Evolutionary conservation across 352 stramenopile species (phyloP).

Genomic region (Pythium dissotocum): DNA sequence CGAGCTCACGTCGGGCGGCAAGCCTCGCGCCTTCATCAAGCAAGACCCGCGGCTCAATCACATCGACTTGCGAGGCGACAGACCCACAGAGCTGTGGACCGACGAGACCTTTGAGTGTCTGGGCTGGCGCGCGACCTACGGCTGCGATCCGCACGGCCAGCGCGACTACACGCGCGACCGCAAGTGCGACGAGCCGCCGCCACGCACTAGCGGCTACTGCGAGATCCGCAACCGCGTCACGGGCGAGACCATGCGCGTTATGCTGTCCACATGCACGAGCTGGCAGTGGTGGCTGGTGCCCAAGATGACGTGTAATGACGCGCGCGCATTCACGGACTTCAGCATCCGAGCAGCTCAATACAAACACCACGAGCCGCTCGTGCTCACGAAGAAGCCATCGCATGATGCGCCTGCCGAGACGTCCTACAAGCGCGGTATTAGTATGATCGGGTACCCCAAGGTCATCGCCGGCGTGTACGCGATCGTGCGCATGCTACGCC

Average conservation of each 20-base stretch:
- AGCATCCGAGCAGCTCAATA: constrained; percentile 52
- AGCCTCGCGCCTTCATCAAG: constrained; percentile 38
- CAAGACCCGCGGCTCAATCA: constrained; percentile 44
- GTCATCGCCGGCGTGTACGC: constrained; percentile 68
- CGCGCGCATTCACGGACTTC: constrained; percentile 66
- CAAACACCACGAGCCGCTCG: constrained; percentile 31
- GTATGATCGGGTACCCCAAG: constrained; percentile 74
- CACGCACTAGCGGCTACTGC: constrained; percentile 62
- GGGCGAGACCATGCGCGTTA: constrained; percentile 52
- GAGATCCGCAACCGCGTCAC: constrained; percentile 69
- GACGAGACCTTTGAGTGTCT: constrained; percentile 74
- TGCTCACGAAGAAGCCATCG: constrained; percentile 3
- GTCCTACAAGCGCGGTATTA: constrained; percentile 46
- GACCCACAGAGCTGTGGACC: constrained; percentile 40
- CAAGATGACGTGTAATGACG: constrained; percentile 61
- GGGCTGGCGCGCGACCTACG: constrained; percentile 65
- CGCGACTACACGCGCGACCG: constrained; percentile 46
- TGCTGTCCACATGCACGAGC: constrained; percentile 73
- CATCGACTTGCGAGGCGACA: constrained; percentile 41
- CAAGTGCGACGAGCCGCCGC: constrained; percentile 43
- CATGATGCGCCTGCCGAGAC: neutral
- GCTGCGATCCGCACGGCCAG: constrained; percentile 60
- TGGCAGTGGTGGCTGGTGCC: constrained; percentile 59
- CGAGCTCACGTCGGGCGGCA: constrained; percentile 52
- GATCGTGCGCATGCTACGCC: constrained; percentile 58